Evolutionary conservation across 768 basidiomycete genomes (phyloP), one percentile per base, ranked within the genome.

Genomic region (Leccinum ochraceum): DNA sequence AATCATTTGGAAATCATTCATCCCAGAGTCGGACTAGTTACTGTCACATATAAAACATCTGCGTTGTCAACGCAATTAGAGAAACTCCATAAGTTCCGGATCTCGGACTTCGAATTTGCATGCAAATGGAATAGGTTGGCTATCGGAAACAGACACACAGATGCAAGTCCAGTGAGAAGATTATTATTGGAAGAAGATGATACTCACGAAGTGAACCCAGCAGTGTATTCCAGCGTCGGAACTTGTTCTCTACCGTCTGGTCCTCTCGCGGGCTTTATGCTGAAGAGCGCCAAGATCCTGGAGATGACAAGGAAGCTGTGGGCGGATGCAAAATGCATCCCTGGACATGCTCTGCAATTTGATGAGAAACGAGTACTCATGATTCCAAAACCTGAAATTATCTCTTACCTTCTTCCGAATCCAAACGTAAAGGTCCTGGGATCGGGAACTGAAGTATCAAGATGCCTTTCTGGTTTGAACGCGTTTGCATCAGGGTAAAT

Each of bases 391-490:
- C 49, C 5, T 32, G 4, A 17, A 49, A 26, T n/a, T 14, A 57
- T 46, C n/a, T 16, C 60, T 42, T 54, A 60, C 55, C 67, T 64
- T 30, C 59, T 60, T 56, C 67, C 67, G 44, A 67, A 67, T 24
- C 69, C 63, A 60, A 69, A 71, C 1, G 59, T 60, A 42, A 62
- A 66, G 2, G 42, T 30, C 9, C 57, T 46, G 3, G 71, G 71
- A 53, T 73, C 69, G 16, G 62, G 64, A 1, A 59, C 58, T 11
- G 48, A 50, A 14, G 39, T 9, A n/a, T 44, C 49, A 2, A 74
- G 60, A 49, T 66, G 67, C 4, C 75, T 71, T 11, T 70, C 66
- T 7, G 74, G 74, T 28, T 67, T 66, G 63, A 76, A 76, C 17
- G 17, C 49, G 50, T 66, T 58, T 4, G 72, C 71, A 34, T 75